Evolutionary conservation across 192 early-diverging fungal genomes (phyloP), one percentile per base, ranked within the genome.

Genomic region (Funneliformis mosseae): DNA sequence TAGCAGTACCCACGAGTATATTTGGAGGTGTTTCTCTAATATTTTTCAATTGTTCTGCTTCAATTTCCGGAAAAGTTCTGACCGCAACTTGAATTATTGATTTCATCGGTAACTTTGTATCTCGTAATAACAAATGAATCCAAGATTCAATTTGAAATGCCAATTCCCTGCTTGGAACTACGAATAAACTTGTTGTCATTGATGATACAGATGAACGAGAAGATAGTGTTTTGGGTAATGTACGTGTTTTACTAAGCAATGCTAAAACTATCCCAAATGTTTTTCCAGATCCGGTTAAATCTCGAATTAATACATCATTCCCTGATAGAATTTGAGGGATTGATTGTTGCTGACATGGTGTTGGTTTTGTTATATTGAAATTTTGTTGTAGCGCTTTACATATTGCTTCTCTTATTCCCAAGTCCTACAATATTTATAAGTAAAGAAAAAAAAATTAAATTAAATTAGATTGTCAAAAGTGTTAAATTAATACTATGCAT

Each of bases 271-370:
- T 73, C 2, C 88, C 90, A 79, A 91, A 89, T 23, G 88, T 85
- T 75, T 91, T 91, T 18, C 90, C 90, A 3, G 88, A 88, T 18
- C 90, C 90, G 5, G 90, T 88, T 0, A 82, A 74, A 68, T 91
- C 90, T 21, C 88, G 82, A 27, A 91, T 80, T 23, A 89, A 59
- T 0, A 91, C 81, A 60, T 91, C 88, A 42, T 80, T 81, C 8
- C 84, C 83, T 5, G 75, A 21, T 0, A 88, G 74, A 25, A 88
- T 85, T 12, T 82, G 71, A 2, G 88, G 87, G 10, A 89, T 87
- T 43, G 87, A 84, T 39, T 72, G 42, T 23, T 64, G 25, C 74
- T 91, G 90, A 16, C 85, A 80, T 25, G 27, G n/a, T 28, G 90
- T 88, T 14, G 90, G 90, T 14, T 62, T 38, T 59, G 12, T 74